phyloP scores from a whole-genome alignment of 352 stramenopile genomes.

The Phytophthora niederhauseri region DNA sequence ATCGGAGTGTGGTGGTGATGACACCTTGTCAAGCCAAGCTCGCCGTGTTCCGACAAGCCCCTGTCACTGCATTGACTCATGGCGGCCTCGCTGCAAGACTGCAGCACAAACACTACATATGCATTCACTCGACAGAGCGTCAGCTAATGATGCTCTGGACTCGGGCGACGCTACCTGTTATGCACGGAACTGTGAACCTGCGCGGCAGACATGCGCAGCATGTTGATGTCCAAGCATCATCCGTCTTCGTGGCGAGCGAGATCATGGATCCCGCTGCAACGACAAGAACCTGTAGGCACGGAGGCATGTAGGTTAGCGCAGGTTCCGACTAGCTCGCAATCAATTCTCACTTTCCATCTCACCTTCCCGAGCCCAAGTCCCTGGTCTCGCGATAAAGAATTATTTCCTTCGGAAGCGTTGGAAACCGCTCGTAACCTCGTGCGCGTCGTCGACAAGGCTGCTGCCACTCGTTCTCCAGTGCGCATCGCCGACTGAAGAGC shows the following conservation, averaged over 20 bases:
- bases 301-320: neutral
- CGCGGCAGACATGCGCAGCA: neutral
- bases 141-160: neutral
- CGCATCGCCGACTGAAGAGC: neutral
- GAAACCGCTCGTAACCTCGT: neutral
- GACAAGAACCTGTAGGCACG: neutral
- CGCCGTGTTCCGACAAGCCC: neutral
- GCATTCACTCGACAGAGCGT: neutral
- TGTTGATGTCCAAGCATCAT: neutral
- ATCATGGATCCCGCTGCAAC: neutral
- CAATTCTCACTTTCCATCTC: neutral
- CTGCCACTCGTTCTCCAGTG: neutral
- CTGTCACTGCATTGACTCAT: neutral
- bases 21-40: neutral
- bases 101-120: neutral
- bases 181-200: neutral
- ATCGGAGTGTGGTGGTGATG: constrained; percentile 7
- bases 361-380: constrained; percentile 1
- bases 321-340: neutral
- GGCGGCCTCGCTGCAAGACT: neutral
- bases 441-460: neutral
- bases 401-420: neutral
- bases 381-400: neutral
- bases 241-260: neutral
- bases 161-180: neutral